Evolutionary conservation across 495 filamentous ascomycete genomes (phyloP), one percentile per base, ranked within the genome.

Genomic region (Penicillium verhagenii): DNA sequence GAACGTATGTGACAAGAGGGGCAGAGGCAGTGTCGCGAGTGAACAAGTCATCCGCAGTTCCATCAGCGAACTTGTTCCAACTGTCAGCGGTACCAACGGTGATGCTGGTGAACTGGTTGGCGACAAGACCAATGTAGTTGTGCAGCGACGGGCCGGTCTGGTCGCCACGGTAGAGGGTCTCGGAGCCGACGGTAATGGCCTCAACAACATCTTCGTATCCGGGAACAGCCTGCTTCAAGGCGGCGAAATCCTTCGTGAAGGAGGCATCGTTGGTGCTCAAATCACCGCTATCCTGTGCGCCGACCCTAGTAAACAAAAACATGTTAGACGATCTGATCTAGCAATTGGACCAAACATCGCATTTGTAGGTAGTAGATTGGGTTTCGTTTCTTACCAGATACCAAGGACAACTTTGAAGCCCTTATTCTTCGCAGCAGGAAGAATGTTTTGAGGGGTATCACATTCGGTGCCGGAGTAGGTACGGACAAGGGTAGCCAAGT

Each of bases 21-120:
- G 55, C 54, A 43, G 20, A 47, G 0, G 52, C 43, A 38, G 59
- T 62, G 44, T 78, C 75, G 38, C 74, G 66, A 60, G 89, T 79
- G 52, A 90, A 70, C 19, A 84, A 74, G 63, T 57, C 56, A 31
- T 92, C 83, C 8, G 83, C 89, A 38, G 86, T 88, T 33, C 86
- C 87, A 65, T 91, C 87, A 35, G 81, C 79, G 62, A 79, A 86
- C 71, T 88, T 90, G 76, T 92, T 92, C 89, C 89, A 93, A 67
- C 79, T 83, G 73, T 93, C 89, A 5, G 88, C 89, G 18, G 86
- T 91, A 50, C 89, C 89, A 33, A 92, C 80, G 64, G 82, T 82
- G 58, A 85, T 69, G 24, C 61, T 70, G 42, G 67, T 79, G 63
- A 79, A 82, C 40, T 73, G 67, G 13, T 69, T 65, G 69, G 82